Evolutionary conservation across 2,329 filamentous ascomycete species (phyloP), one percentile per base, ranked within the genome.

Genomic region (Colletotrichum destructivum): DNA sequence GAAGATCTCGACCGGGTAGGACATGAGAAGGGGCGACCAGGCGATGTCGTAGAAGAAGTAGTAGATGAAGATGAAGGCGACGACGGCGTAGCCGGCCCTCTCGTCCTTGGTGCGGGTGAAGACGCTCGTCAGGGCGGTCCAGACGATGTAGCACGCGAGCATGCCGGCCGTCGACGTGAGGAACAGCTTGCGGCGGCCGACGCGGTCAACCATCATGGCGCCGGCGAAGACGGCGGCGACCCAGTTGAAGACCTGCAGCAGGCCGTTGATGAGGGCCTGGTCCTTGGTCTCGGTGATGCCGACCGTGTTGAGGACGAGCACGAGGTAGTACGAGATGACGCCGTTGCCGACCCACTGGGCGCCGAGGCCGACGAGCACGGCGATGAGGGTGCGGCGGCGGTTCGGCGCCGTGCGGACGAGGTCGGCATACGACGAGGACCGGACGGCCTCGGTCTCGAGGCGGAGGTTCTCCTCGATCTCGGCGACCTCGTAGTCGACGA

Each of bases 371-470:
- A 78, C 68, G 13, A 75, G 66, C 8, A 68, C 74, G 13, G 75
- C 74, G 60, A 79, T 76, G 46, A 78, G 68, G 6, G 75, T 73
- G 11, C 79, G 74, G 13, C 76, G 74, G 23, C 78, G 76, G 73
- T 79, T 80, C 8, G 75, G 74, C 0, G 74, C 74, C 7, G 76
- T 76, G 59, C 78, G 78, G 35, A 81, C 61, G 68, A 79, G 76
- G 12, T 73, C 79, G 9, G 69, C 75, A 75, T 77, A 79, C 2
- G 76, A 76, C 0, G 75, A 76, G 8, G 73, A 62, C 2, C 61
- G 79, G 77, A 85, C 85, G 56, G 87, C 85, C n/a, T 82, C 82
- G 72, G 85, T 86, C 73, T 89, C 87, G 26, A 88, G 79, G 65
- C 84, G 82, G 5, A 89, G 21, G 52, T 73, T 73, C 40, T 69